phyloP scores from a whole-genome alignment of 2,329 filamentous ascomycete species.

The Talaromyces sp. region DNA sequence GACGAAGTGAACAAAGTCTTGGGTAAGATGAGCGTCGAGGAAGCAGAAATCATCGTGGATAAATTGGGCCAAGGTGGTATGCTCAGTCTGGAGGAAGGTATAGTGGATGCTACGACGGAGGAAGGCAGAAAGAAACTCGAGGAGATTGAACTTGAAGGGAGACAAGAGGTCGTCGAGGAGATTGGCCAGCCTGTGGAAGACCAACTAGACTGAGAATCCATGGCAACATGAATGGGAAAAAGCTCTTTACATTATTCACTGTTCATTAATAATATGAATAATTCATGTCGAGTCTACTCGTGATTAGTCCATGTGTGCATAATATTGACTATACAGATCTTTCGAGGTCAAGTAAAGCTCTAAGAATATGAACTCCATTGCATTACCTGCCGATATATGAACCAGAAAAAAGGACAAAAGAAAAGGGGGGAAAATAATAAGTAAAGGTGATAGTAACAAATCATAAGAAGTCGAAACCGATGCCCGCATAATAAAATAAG shows the following conservation, averaged over 20 bases:
- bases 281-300: background rate
- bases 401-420: slow-evolving; percentile 13
- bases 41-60: slow-evolving; percentile 79
- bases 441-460: slow-evolving; percentile 2
- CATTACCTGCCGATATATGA: slow-evolving; percentile 13
- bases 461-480: slow-evolving; percentile 7
- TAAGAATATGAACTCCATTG: slow-evolving; percentile 14
- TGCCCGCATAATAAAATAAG: background rate
- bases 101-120: slow-evolving; percentile 91
- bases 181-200: slow-evolving; percentile 45
- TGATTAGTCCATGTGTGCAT: background rate
- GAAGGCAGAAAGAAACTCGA: slow-evolving; percentile 73
- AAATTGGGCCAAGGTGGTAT: slow-evolving; percentile 79
- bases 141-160: slow-evolving; percentile 61
- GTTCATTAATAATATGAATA: background rate
- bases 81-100: slow-evolving; percentile 83
- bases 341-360: slow-evolving; percentile 5
- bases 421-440: slow-evolving; percentile 9
- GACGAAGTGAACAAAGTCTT: slow-evolving; percentile 85
- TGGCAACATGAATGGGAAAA: background rate
- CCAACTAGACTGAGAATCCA: slow-evolving; percentile 10
- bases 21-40: slow-evolving; percentile 80
- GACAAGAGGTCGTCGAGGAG: slow-evolving; percentile 46
- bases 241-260: background rate
- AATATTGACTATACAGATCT: background rate